Conservation (phyloP, 805 yeast genomes). For the Ogataea siamensis region DNA sequence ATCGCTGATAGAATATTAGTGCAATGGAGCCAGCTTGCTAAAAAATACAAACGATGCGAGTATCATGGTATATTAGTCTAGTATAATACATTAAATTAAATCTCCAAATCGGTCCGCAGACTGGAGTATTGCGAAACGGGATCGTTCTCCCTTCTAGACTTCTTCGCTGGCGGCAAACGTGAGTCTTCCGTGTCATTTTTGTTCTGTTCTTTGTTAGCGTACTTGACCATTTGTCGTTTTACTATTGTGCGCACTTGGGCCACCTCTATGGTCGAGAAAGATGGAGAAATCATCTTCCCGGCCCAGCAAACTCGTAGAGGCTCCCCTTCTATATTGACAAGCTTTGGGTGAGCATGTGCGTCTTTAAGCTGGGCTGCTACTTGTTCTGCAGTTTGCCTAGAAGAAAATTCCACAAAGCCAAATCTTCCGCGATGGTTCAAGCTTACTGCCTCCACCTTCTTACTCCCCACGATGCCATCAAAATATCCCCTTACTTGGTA, state of each 20-base stretch:
- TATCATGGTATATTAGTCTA: conserved; percentile 75
- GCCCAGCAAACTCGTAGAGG: conserved; percentile 62
- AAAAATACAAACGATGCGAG: conserved; percentile 57
- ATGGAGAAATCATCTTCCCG: conserved; percentile 33
- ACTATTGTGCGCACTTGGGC: conserved; percentile 50
- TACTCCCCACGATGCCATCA: conserved; percentile 28
- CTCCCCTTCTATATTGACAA: conserved; percentile 35
- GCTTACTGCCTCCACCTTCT: conserved; percentile 42
- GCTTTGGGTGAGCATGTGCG: conserved; percentile 27
- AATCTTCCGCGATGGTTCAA: conserved; percentile 58
- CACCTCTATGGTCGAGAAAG: conserved; percentile 47
- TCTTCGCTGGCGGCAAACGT: neutral
- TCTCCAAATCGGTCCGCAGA: conserved; percentile 2
- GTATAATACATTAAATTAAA: conserved; percentile 3
- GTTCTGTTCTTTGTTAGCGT: conserved; percentile 41
- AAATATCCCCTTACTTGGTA: conserved; percentile 54
- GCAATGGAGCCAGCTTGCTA: conserved; percentile 75
- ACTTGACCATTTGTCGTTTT: conserved; percentile 49
- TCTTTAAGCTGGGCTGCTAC: conserved; percentile 27
- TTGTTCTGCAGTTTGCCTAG: conserved; percentile 51
- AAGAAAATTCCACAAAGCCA: conserved; percentile 59
- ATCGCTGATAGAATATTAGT: conserved; percentile 77
- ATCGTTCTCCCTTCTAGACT: neutral
- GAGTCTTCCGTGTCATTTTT: neutral
- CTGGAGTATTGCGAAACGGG: conserved; percentile 1